Evolutionary conservation across 352 stramenopile species (phyloP), one percentile per base, ranked within the genome.

Genomic region (Globisporangium middletonii): DNA sequence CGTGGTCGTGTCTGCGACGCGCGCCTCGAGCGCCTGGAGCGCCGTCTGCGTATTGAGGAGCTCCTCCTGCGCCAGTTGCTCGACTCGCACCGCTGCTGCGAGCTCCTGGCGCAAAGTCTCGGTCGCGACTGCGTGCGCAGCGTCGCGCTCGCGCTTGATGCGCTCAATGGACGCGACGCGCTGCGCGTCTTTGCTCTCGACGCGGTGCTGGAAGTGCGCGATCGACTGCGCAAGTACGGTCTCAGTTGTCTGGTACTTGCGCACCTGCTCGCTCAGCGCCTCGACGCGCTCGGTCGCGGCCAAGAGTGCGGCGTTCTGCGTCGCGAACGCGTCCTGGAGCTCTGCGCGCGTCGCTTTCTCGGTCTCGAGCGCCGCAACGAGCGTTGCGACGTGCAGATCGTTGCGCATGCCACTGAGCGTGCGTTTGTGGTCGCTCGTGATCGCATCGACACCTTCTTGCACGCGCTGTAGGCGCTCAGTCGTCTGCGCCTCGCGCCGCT

Each of bases 201-300:
- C 75, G 28, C 73, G 77, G 55, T 85, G 70, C 64, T 89, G 79
- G 50, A 90, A 73, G 53, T 92, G 79, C 5, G 78, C 65, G 16
- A 88, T 67, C 26, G 76, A 84, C 60, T 92, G 76, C 8, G 73
- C 78, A 46, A 92, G 56, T 45, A 85, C 79, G 0, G 79, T 92
- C 60, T 92, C 79, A 0, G 79, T 90, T 67, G 86, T 88, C 55
- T 90, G 79, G 61, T 90, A 88, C 43, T 80, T 75, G 16, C 61
- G 38, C 38, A 89, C 69, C 45, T 90, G 79, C 16, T 38, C 37
- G 15, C 67, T 50, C 12, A 90, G 60, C 41, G 63, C 59, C 53
- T 73, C 59, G 8, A 87, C 69, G 48, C 79, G 74, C 38, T 75
- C 65, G 38, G 82, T 65, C 5, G 79, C 69, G 0, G 62, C 46